Evolutionary conservation across 2,329 filamentous ascomycete species (phyloP).

Genomic region (Arthrobotrys iridis): DNA sequence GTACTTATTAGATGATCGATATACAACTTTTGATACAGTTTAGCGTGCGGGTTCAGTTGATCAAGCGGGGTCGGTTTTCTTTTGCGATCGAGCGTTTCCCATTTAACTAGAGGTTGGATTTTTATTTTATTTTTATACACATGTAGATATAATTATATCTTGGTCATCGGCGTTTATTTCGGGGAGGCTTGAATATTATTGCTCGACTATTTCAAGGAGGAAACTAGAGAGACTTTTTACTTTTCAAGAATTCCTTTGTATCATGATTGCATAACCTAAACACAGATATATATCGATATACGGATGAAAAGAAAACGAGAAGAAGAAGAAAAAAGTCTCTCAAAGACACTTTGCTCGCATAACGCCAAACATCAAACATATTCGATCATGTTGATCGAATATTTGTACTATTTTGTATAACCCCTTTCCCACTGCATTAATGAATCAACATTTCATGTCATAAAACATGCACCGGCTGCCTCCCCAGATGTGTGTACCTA

Average conservation of each 20-base stretch:
- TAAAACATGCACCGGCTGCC: no score
- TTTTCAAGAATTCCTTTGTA: no score
- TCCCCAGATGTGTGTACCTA: background rate
- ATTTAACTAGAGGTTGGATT: background rate
- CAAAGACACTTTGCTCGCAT: background rate
- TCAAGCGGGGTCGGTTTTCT: background rate
- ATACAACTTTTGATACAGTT: background rate
- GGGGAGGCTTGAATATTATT: background rate
- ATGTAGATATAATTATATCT: conserved; percentile 4
- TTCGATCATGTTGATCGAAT: background rate
- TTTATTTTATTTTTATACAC: background rate
- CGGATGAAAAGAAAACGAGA: background rate
- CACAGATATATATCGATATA: background rate
- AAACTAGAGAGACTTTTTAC: no score
- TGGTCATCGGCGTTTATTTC: background rate
- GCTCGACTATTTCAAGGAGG: background rate
- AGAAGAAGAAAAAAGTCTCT: no score
- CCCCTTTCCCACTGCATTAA: background rate
- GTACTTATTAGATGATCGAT: background rate
- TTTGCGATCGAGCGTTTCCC: background rate
- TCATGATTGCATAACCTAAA: background rate
- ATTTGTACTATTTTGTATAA: no score
- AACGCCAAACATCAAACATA: background rate
- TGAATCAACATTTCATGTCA: no score
- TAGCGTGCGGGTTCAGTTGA: background rate